Base-by-base conservation (phyloP, 345 rosid genomes). In the Bruguiera gymnorhiza region DNA sequence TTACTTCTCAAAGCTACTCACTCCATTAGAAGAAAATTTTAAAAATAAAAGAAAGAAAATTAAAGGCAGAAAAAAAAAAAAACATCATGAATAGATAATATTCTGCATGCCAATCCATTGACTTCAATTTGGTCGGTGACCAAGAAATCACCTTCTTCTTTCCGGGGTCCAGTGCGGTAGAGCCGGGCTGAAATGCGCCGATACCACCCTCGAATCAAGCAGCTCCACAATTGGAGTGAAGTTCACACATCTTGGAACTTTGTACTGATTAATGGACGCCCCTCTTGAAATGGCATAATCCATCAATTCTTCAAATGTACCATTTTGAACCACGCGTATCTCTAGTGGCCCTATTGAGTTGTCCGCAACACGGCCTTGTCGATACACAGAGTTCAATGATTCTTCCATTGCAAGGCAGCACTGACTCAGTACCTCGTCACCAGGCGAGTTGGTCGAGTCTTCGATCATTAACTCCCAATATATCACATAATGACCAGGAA, bases 251-350 rank as follows among this genome's bases (percentile, higher is more conserved):
- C 85, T 70, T 6, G 85, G 85, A 6, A 72, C 78, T 63, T 82
- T 82, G 37, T 82, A 82, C 78, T 82, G 85, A 66, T 82, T 82
- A 21, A 82, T 82, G 6, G 85, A 82, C 16, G 85, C 85, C 11
- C 85, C 85, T 60, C 80, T 72, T 10, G 82, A 78, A 10, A 82
- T 82, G 15, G 85, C 82, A 39, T 82, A 82, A 29, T 82, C 85
- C 85, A 82, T 82, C 10, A 82, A 68, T 61, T 82, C 82, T 57
- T 82, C 85, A 50, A 82, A 82, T 19, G 85, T 82, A 3, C 85
- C 85, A 32, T 43, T 70, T 39, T 78, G 70, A 43, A 82, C 85
- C 51, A 82, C 82, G 20, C 82, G 58, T 51, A 82, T 82, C 76
- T 78, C 85, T 7, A 82, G 67, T 6, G 85, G 80, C 2, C 85